Conservation (phyloP, 805 yeast genomes). For the Clavispora asparagi region DNA sequence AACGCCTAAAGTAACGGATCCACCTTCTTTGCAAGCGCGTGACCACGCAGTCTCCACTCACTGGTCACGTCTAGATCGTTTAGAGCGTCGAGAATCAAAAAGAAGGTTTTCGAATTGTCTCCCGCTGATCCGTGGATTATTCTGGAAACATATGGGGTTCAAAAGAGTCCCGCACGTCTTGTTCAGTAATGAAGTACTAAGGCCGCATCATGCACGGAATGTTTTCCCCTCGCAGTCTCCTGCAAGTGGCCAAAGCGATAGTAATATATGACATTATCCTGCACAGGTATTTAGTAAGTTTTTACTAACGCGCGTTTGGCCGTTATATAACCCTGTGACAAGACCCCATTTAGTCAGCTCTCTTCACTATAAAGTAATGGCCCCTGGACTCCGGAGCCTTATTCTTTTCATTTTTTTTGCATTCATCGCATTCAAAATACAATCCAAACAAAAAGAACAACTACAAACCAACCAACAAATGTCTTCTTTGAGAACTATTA, state of each 20-base stretch:
- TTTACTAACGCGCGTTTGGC: background rate
- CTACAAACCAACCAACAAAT: conserved; percentile 3
- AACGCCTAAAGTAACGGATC: too few relatives aligned
- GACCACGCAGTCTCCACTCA: too few relatives aligned
- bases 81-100: too few relatives aligned
- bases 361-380: background rate
- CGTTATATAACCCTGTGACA: background rate
- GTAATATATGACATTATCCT: background rate
- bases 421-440: background rate
- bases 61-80: too few relatives aligned
- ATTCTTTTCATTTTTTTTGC: background rate
- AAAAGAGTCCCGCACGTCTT: too few relatives aligned
- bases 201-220: background rate
- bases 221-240: background rate
- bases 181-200: background rate
- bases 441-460: background rate
- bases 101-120: too few relatives aligned
- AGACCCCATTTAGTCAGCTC: background rate
- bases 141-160: too few relatives aligned
- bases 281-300: background rate
- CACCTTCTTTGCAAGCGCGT: too few relatives aligned
- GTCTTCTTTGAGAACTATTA: conserved; percentile 26
- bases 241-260: background rate
- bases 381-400: background rate
- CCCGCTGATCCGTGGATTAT: too few relatives aligned